These are phyloP conservation scores for Hypoxylon sp. DNA, from an alignment of 2,329 filamentous ascomycete species.

Conservation along the genomic window DNA sequence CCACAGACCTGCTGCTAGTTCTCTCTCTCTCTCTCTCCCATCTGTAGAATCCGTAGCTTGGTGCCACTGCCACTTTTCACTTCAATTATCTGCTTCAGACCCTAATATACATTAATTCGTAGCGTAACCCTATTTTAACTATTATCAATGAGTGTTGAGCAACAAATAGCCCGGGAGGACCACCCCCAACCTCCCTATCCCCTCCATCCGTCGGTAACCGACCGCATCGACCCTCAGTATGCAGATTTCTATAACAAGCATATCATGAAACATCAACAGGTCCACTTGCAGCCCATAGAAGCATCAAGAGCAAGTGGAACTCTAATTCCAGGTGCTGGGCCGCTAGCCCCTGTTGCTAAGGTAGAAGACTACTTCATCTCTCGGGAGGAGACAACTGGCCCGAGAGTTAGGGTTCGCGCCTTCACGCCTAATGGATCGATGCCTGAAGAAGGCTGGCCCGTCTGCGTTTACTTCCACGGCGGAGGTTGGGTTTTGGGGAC, in stretches of 20 bases:
- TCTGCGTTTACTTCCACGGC: constrained; percentile 69
- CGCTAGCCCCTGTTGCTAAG: constrained; percentile 62
- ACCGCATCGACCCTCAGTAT: constrained; percentile 64
- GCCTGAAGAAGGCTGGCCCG: constrained; percentile 65
- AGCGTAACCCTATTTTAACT: neutral
- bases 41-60: neutral
- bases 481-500: constrained; percentile 71
- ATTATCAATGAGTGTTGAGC: constrained; percentile 39
- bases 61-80: neutral
- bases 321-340: constrained; percentile 66
- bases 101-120: neutral
- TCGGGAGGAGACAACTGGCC: constrained; percentile 61
- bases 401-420: constrained; percentile 61
- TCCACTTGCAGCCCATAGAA: constrained; percentile 66
- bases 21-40: too few relatives aligned
- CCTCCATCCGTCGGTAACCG: constrained; percentile 61
- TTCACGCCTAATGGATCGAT: constrained; percentile 63
- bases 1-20: neutral
- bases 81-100: neutral
- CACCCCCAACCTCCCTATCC: constrained; percentile 55
- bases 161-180: constrained; percentile 12
- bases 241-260: constrained; percentile 66
- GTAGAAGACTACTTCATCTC: constrained; percentile 59
- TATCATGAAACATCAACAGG: constrained; percentile 64
- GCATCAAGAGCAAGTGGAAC: constrained; percentile 64